phyloP scores from a whole-genome alignment of 2,329 filamentous ascomycete genomes.

The Cladophialophora carrionii region DNA sequence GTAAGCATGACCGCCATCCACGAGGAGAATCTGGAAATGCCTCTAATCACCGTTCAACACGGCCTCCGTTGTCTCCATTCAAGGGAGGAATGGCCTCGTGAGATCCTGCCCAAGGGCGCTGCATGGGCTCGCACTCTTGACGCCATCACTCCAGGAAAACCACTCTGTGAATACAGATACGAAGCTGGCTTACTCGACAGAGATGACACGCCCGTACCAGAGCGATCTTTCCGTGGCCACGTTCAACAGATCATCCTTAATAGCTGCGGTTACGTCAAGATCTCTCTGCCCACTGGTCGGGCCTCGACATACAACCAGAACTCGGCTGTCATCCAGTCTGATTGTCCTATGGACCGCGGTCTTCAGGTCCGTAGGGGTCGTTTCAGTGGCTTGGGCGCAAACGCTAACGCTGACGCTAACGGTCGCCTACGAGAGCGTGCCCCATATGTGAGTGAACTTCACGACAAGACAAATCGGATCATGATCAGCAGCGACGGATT shows the following conservation, averaged over 20 bases:
- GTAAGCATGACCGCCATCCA: constrained; percentile 63
- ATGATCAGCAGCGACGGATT: constrained; percentile 19
- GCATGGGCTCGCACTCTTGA: constrained; percentile 59
- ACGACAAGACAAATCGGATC: constrained; percentile 1
- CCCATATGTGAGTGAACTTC: background rate
- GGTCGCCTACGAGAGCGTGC: background rate
- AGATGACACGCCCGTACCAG: constrained; percentile 22
- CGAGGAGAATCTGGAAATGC: constrained; percentile 18
- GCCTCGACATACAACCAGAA: constrained; percentile 45
- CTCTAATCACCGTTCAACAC: constrained; percentile 21
- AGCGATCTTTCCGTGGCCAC: constrained; percentile 39
- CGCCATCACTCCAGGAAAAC: constrained; percentile 54
- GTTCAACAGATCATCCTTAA: constrained; percentile 56
- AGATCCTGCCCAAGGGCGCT: constrained; percentile 45
- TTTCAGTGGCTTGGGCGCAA: constrained; percentile 6
- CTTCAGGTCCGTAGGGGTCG: constrained; percentile 22
- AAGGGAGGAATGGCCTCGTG: constrained; percentile 42
- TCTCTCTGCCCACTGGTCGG: constrained; percentile 34
- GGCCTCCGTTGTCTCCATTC: constrained; percentile 27
- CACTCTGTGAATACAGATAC: constrained; percentile 45
- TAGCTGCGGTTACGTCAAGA: constrained; percentile 64
- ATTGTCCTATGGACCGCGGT: constrained; percentile 26
- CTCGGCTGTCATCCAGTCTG: constrained; percentile 17
- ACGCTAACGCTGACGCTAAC: background rate
- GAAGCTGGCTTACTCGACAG: constrained; percentile 38